Conservation (phyloP, 495 filamentous ascomycete species). For the Penicillium subrubescens region DNA sequence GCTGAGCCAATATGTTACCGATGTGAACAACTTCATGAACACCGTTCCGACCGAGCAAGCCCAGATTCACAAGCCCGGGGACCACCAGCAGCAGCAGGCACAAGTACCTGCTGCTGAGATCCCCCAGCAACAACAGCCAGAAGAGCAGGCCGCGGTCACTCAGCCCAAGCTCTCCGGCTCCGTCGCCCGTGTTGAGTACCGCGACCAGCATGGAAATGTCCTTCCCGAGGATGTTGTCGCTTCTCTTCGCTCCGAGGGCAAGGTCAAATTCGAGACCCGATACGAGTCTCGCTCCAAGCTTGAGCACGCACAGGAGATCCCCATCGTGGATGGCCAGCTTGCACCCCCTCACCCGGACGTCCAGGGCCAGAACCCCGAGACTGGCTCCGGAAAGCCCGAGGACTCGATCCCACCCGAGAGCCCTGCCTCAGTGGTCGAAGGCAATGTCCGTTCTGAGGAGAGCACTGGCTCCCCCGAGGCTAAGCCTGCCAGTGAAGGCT, state of each 20-base stretch:
- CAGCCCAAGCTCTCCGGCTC: conserved; percentile 60
- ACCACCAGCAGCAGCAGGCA: conserved; percentile 11
- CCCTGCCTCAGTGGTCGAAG: conserved; percentile 55
- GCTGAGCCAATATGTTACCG: conserved; percentile 47
- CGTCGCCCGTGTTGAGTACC: conserved; percentile 90
- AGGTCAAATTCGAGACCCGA: conserved; percentile 90
- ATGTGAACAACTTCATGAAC: conserved; percentile 16
- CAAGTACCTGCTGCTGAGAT: conserved; percentile 19
- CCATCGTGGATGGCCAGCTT: conserved; percentile 69
- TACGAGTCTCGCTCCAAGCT: conserved; percentile 85
- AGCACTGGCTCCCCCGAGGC: conserved; percentile 55
- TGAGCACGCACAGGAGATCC: conserved; percentile 41
- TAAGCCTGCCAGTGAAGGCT: conserved; percentile 76
- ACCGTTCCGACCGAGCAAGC: conserved; percentile 32
- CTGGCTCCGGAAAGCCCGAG: conserved; percentile 40
- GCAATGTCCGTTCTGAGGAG: conserved; percentile 63
- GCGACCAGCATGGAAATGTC: conserved; percentile 90
- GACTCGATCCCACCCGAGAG: conserved; percentile 43
- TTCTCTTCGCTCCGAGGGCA: conserved; percentile 71
- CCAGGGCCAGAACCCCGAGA: conserved; percentile 71
- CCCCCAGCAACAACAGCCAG: conserved; percentile 16
- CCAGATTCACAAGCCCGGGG: conserved; percentile 15
- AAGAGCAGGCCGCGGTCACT: conserved; percentile 45
- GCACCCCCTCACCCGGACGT: conserved; percentile 86
- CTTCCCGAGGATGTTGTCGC: conserved; percentile 82